Conservation (phyloP, 169 alveolate genomes). For the Plasmodium ovale region DNA sequence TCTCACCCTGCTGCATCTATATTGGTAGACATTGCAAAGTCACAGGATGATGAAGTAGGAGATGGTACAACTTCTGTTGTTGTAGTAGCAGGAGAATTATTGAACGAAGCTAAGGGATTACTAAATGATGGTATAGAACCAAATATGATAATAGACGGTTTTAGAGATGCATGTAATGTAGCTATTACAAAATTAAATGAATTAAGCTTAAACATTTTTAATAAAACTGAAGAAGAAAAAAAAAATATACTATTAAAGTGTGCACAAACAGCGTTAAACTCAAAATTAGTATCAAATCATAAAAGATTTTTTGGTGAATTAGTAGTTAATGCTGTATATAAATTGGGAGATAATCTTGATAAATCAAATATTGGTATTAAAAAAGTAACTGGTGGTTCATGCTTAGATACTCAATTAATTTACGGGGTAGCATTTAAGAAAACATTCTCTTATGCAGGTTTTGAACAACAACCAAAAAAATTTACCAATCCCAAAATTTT, state of each 20-base stretch:
- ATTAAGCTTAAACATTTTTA: slow-evolving; percentile 81
- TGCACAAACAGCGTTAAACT: slow-evolving; percentile 98
- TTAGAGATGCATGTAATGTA: slow-evolving; percentile 92
- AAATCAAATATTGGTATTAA: slow-evolving; percentile 96
- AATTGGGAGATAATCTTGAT: slow-evolving; percentile 93
- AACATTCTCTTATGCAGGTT: slow-evolving; percentile 99
- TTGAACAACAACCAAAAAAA: slow-evolving; percentile 98
- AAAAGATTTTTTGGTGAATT: slow-evolving; percentile 95
- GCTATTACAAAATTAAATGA: slow-evolving; percentile 86
- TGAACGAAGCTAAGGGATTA: slow-evolving; percentile 95
- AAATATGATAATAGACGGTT: slow-evolving; percentile 95
- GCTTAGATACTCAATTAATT: slow-evolving; percentile 92
- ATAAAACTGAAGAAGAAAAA: slow-evolving; percentile 87
- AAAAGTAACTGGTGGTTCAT: slow-evolving; percentile 97
- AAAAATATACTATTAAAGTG: slow-evolving; percentile 93
- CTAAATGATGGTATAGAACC: slow-evolving; percentile 98
- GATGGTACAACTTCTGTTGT: slow-evolving; percentile 98
- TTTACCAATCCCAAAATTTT: slow-evolving; percentile 95
- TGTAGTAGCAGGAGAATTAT: slow-evolving; percentile 96
- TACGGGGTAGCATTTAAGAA: slow-evolving; percentile 98
- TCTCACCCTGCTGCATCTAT: slow-evolving; percentile 99
- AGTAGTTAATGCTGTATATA: slow-evolving; percentile 97
- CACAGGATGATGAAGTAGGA: slow-evolving; percentile 98
- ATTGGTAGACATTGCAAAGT: slow-evolving; percentile 96
- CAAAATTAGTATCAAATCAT: slow-evolving; percentile 95